A percentile compares a stretch with the other conserved stretches of the same genome.
Conservation (phyloP, 805 yeast species). For the Lipomyces sp. region DNA sequence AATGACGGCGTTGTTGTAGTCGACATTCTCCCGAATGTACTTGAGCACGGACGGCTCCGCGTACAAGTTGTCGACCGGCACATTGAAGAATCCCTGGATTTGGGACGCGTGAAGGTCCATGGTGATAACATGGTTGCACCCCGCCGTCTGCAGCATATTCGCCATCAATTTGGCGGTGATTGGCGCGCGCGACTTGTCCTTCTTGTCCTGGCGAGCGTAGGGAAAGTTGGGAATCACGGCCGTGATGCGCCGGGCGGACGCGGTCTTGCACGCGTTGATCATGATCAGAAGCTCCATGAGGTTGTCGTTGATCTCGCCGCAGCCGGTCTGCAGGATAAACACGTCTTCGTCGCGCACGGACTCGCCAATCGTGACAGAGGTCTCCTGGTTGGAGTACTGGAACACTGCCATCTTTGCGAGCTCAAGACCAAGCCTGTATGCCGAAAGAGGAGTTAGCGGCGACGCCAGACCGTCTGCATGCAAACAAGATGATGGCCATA, state of each 20-base stretch:
- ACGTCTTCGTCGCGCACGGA: constrained; percentile 83
- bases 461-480: background rate
- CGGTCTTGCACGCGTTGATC: constrained; percentile 93
- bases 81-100: constrained; percentile 93
- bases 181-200: constrained; percentile 94
- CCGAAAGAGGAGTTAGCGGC: background rate
- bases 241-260: constrained; percentile 89
- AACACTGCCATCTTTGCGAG: constrained; percentile 75
- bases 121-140: constrained; percentile 92
- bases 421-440: constrained; percentile 53
- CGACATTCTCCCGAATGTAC: constrained; percentile 67
- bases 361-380: constrained; percentile 83
- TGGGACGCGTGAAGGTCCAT: constrained; percentile 98
- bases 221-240: constrained; percentile 96
- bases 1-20: constrained; percentile 60
- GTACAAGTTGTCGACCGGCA: constrained; percentile 92
- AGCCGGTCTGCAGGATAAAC: constrained; percentile 62
- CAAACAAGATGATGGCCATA: constrained; percentile 15
- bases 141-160: constrained; percentile 85
- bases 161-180: constrained; percentile 94
- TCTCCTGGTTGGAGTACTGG: constrained; percentile 83
- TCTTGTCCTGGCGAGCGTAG: constrained; percentile 95
- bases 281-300: constrained; percentile 83
- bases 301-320: constrained; percentile 80
- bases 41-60: constrained; percentile 89